A percentile compares a stretch with the other conserved stretches of the same genome.
Evolutionary conservation across 208 protist species (phyloP).

Genomic region (Leishmania gerbilli): DNA sequence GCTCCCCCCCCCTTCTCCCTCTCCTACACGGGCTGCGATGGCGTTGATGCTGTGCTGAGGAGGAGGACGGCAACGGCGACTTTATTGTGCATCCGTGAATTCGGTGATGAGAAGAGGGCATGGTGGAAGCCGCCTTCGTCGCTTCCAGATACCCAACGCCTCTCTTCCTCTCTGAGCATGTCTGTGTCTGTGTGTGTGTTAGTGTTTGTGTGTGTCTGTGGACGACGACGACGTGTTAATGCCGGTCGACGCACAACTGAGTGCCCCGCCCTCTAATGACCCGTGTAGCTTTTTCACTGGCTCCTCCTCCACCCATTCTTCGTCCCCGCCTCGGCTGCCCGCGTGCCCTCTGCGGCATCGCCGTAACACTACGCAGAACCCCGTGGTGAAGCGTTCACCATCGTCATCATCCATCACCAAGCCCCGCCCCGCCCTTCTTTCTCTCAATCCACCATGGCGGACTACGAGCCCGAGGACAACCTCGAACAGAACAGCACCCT

Average conservation of each 20-base stretch:
- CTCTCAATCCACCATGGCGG: slow-evolving; percentile 41
- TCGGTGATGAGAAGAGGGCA: background rate
- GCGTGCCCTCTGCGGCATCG: background rate
- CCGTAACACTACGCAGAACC: background rate
- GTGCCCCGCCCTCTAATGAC: background rate
- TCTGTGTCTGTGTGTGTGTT: too few relatives aligned
- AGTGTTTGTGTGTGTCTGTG: background rate
- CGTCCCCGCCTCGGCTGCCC: background rate
- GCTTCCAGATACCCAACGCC: background rate
- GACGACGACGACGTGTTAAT: background rate
- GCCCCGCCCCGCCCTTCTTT: too few relatives aligned
- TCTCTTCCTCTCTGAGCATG: background rate
- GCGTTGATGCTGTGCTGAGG: background rate
- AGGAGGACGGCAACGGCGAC: background rate
- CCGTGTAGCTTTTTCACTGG: background rate
- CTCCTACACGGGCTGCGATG: background rate
- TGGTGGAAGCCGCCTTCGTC: background rate
- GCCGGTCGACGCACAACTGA: background rate
- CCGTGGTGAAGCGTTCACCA: background rate
- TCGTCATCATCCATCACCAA: background rate
- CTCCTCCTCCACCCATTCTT: background rate
- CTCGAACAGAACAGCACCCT: slow-evolving; percentile 80
- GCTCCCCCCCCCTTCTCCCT: background rate
- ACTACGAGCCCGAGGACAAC: slow-evolving; percentile 65
- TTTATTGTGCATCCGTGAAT: background rate